Evolutionary conservation across 257 asterid species (phyloP).

Genomic region (Solanum gracilifrons): DNA sequence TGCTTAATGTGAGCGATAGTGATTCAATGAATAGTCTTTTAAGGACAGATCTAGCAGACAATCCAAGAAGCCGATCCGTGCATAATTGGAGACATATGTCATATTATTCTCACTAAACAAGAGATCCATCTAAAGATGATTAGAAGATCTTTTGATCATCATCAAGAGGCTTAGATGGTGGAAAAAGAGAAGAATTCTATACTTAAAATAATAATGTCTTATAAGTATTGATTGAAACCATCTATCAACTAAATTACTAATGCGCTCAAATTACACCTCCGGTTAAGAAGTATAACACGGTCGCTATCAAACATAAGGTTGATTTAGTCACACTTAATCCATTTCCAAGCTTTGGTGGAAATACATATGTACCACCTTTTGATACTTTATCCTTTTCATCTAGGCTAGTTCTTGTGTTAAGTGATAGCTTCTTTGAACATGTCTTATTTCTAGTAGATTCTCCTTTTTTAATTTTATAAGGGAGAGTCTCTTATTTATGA

Average conservation of each 20-base stretch:
- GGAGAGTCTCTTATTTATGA: neutral
- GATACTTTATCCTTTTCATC: neutral
- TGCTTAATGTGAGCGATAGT: neutral
- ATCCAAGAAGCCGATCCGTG: neutral
- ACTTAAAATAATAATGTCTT: neutral
- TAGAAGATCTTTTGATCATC: too few relatives aligned
- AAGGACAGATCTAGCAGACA: neutral
- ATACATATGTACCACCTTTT: neutral
- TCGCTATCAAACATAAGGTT: too few relatives aligned
- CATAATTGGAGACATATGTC: neutral
- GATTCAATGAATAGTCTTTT: neutral
- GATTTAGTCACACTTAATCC: neutral
- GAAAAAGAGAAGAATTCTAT: neutral
- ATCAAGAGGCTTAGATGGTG: too few relatives aligned
- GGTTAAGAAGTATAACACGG: too few relatives aligned
- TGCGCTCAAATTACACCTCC: too few relatives aligned
- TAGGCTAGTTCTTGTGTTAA: neutral
- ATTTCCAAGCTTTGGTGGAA: neutral
- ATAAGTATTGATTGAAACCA: neutral
- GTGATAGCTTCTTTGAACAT: neutral
- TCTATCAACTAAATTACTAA: too few relatives aligned
- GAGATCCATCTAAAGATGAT: neutral
- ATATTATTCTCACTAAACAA: neutral
- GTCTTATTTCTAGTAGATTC: neutral
- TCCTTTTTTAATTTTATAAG: neutral